Base-by-base conservation (phyloP, 495 filamentous ascomycete species). In the Acidomyces sp. region DNA sequence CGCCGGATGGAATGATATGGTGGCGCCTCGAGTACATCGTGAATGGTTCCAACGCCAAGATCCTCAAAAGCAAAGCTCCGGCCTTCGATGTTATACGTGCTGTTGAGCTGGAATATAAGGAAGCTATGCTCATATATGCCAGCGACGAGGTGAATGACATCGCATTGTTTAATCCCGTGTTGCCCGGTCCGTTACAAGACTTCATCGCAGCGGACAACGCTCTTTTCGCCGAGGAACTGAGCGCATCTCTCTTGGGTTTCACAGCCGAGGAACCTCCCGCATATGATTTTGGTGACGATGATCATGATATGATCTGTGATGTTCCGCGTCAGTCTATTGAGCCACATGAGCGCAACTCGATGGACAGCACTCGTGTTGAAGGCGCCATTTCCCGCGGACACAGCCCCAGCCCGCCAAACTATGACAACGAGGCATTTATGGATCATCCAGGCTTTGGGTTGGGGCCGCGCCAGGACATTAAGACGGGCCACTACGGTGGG, bases 81-180 rank as follows among this genome's bases (percentile, higher is more conserved):
- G 37, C 38, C 38, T 45, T 43, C 43, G 51, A 54, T 18, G 51
- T 54, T 13, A 7, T 54, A 13, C 46, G 47, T 41, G 51, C 46
- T 4, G 51, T 46, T n/a, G 46, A 49, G 23, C 41, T 50, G 9
- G 47, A 54, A 22, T 34, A 46, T 21, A 31, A 24, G 25, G 15
- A 21, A 17, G 46, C 39, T 10, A 25, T 54, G 12, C 30, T 54
- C 16, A 43, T 54, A 1, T 54, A 54, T 26, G 51, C 41, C 13
- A 49, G 36, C 27, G 46, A 54, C 18, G 20, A 20, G 15, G 33
- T 31, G 2, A 46, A 38, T 27, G 40, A 36, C 24, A 37, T 48
- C 32, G 17, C 22, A 6, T 21, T 16, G 9, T 10, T 13, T 19
- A 28, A 46, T 13, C 23, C 37, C 1, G 30, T 7, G 2, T 30